Evolutionary conservation across 176 grass and related monocot genomes (phyloP).

Genomic region (Bromus sterilis): DNA sequence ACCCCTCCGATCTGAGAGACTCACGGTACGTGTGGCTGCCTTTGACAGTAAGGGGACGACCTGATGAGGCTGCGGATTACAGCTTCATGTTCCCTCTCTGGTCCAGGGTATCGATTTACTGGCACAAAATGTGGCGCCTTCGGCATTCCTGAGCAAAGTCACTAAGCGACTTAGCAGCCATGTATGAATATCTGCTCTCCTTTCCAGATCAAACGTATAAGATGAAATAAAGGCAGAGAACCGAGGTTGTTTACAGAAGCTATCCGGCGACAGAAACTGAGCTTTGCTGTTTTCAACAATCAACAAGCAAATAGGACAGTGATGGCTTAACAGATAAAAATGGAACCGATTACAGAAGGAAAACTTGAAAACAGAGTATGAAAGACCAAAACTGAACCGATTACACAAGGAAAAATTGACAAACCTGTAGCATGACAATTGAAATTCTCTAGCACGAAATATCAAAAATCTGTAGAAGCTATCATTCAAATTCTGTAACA

Average conservation of each 20-base stretch:
- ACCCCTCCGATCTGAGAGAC: constrained; percentile 60
- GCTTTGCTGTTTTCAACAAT: too few species aligned
- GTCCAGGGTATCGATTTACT: constrained; percentile 79
- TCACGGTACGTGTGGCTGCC: constrained; percentile 82
- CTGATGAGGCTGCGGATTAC: constrained; percentile 70
- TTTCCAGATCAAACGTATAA: neutral
- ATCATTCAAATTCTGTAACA: too few species aligned
- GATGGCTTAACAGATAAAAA: too few species aligned
- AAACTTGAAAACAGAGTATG: too few species aligned
- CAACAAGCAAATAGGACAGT: too few species aligned
- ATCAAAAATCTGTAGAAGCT: too few species aligned
- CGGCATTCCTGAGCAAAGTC: constrained; percentile 19
- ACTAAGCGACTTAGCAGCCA: neutral
- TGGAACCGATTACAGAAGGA: neutral
- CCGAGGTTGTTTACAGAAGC: too few species aligned
- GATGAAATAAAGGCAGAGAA: neutral
- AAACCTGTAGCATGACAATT: too few species aligned
- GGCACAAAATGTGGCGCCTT: constrained; percentile 66
- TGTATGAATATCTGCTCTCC: neutral
- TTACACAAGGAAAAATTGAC: too few species aligned
- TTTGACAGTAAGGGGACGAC: constrained; percentile 50
- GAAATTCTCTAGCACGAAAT: too few species aligned
- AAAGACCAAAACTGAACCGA: too few species aligned
- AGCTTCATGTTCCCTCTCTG: constrained; percentile 83
- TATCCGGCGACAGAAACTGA: neutral